Evolutionary conservation across 805 yeast genomes (phyloP).

Genomic region (Starmerella stigmatis): DNA sequence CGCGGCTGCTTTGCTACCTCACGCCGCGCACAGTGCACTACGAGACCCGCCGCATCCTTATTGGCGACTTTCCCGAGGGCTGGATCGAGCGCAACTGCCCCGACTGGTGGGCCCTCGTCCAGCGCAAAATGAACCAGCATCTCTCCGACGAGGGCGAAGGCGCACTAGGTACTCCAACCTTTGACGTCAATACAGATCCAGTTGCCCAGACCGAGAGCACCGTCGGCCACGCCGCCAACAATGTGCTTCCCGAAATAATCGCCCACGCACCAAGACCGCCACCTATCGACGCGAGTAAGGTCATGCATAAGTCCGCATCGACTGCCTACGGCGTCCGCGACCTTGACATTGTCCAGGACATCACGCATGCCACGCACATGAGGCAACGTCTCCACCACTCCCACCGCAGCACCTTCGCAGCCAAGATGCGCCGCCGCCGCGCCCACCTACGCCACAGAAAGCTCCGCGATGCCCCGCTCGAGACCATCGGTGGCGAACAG

Average conservation of each 20-base stretch:
- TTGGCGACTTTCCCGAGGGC: constrained; percentile 30
- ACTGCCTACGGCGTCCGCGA: neutral
- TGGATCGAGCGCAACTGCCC: constrained; percentile 14
- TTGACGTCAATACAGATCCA: too few species aligned
- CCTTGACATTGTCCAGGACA: neutral
- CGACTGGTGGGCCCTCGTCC: constrained; percentile 19
- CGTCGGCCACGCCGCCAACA: too few species aligned
- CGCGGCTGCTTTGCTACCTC: constrained; percentile 26
- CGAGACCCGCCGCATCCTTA: constrained; percentile 27
- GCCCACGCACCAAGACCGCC: neutral
- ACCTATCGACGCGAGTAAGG: neutral
- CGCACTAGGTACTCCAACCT: too few species aligned
- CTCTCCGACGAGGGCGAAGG: neutral
- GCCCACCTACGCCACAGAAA: neutral
- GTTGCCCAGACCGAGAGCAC: too few species aligned
- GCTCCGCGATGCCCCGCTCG: too few species aligned
- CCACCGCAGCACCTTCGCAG: neutral
- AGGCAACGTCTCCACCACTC: neutral
- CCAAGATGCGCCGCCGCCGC: neutral
- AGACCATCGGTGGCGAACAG: too few species aligned
- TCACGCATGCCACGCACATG: neutral
- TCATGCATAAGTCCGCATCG: too few species aligned
- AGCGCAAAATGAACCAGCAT: constrained; percentile 6
- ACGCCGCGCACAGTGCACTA: constrained; percentile 26
- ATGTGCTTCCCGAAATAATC: too few species aligned